phyloP scores from a whole-genome alignment of 345 rosid species.

The Litchi chinensis region DNA sequence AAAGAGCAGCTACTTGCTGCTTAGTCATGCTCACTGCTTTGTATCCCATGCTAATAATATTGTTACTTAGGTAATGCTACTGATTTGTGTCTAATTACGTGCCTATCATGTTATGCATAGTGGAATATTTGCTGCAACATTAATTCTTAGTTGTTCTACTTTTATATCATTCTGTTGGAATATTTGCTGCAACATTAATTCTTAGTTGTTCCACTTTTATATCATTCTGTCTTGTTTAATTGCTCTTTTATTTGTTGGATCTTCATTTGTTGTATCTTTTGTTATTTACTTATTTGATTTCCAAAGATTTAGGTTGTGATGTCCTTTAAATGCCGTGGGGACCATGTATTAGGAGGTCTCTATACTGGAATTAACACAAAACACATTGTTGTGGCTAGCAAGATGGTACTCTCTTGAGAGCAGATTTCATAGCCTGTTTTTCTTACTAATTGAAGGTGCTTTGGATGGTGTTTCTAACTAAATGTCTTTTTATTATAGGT shows the following conservation, averaged over 20 bases:
- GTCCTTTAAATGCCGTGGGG: conserved; percentile 91
- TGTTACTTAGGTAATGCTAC: neutral
- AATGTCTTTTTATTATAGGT: conserved; percentile 46
- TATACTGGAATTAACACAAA: conserved; percentile 74
- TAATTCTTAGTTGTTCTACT: neutral
- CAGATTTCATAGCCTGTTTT: conserved; percentile 3
- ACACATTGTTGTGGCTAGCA: conserved; percentile 89
- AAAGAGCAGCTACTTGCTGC: neutral
- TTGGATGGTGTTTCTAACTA: conserved; percentile 2
- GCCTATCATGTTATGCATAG: neutral
- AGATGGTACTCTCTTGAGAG: conserved; percentile 59
- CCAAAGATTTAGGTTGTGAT: conserved; percentile 65
- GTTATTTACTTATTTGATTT: neutral
- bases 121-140: conserved; percentile 5
- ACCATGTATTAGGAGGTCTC: conserved; percentile 72
- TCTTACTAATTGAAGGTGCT: neutral
- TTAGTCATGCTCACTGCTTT: neutral
- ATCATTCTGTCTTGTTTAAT: neutral
- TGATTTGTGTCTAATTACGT: neutral
- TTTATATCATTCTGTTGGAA: neutral
- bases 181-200: conserved; percentile 11
- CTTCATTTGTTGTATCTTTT: neutral
- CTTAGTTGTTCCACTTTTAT: neutral
- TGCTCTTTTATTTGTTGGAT: neutral
- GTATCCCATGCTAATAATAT: neutral